These are phyloP conservation scores for Physcomitrellopsis africana DNA, from an alignment of 225 moss, liverwort and hornwort species.

Conservation along the genomic window DNA sequence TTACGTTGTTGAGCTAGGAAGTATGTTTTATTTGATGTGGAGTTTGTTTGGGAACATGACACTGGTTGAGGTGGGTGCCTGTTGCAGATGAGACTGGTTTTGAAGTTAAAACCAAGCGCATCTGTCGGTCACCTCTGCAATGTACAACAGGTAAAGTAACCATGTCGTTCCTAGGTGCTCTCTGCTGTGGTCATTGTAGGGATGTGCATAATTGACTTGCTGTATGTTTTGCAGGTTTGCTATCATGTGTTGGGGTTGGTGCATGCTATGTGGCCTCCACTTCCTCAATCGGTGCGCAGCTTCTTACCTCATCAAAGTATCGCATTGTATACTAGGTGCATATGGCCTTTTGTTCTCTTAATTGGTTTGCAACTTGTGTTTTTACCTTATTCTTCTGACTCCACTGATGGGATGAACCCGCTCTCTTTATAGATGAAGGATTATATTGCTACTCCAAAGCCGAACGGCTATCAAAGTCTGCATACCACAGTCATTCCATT, in stretches of 20 bases:
- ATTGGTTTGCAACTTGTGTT: slow-evolving; percentile 1
- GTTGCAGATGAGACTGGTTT: slow-evolving; percentile 85
- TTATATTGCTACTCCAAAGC: slow-evolving; percentile 98
- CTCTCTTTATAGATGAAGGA: slow-evolving; percentile 79
- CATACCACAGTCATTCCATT: slow-evolving; percentile 98
- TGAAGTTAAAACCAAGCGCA: slow-evolving; percentile 90
- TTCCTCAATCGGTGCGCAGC: slow-evolving; percentile 82
- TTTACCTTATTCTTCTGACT: not conserved
- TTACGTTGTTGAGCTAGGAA: not conserved
- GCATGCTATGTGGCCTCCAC: slow-evolving; percentile 99
- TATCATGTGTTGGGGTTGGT: slow-evolving; percentile 97
- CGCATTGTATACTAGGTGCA: not conserved
- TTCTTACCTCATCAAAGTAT: not conserved
- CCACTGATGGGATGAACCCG: not conserved
- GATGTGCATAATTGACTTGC: slow-evolving; percentile 23
- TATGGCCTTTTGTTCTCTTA: not conserved
- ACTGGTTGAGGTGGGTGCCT: slow-evolving; percentile 18
- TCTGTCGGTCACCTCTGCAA: slow-evolving; percentile 81
- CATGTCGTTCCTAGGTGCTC: not conserved
- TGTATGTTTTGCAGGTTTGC: slow-evolving; percentile 72
- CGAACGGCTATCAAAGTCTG: slow-evolving; percentile 98
- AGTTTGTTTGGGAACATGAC: slow-evolving; percentile 8
- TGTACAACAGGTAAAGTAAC: slow-evolving; percentile 78
- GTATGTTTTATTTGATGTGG: not conserved
- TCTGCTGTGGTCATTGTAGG: not conserved